Evolutionary conservation across 495 filamentous ascomycete genomes (phyloP).

Genomic region (Staphylotrichum longicolle): DNA sequence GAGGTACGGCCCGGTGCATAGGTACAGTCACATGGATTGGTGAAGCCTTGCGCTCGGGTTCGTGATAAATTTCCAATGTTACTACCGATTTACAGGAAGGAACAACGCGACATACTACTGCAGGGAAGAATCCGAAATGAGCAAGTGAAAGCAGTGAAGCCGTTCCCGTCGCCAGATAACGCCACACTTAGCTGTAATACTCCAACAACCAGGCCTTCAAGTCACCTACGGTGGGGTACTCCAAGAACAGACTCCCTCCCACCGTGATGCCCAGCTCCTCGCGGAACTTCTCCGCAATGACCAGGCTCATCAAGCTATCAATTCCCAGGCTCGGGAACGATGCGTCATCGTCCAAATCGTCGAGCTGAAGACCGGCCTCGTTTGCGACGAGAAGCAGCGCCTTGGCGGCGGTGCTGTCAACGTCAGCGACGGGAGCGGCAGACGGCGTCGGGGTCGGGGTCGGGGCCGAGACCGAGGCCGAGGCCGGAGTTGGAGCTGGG

Average conservation of each 20-base stretch:
- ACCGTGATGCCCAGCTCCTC: slow-evolving; percentile 48
- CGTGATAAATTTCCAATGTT: too few relatives aligned
- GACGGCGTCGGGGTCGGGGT: neutral
- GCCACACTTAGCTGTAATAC: slow-evolving; percentile 2
- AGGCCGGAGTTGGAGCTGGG: too few relatives aligned
- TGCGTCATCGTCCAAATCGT: slow-evolving; percentile 22
- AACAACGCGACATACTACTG: too few relatives aligned
- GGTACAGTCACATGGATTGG: too few relatives aligned
- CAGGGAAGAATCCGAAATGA: too few relatives aligned
- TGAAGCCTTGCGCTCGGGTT: too few relatives aligned
- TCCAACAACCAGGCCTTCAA: slow-evolving; percentile 26
- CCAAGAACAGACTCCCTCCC: slow-evolving; percentile 39
- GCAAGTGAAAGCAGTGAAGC: too few relatives aligned
- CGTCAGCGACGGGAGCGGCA: neutral
- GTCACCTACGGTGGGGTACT: slow-evolving; percentile 45
- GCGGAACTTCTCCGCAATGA: slow-evolving; percentile 38
- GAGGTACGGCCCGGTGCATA: too few relatives aligned
- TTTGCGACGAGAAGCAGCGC: slow-evolving; percentile 11
- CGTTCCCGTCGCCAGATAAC: too few relatives aligned
- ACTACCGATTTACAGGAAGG: too few relatives aligned
- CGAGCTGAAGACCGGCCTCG: slow-evolving; percentile 18
- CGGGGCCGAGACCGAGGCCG: neutral
- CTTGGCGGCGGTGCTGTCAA: neutral
- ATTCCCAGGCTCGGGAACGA: slow-evolving; percentile 47
- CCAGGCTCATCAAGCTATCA: slow-evolving; percentile 49